phyloP scores from a whole-genome alignment of 495 filamentous ascomycete species.

The Alectoria sarmentosa region DNA sequence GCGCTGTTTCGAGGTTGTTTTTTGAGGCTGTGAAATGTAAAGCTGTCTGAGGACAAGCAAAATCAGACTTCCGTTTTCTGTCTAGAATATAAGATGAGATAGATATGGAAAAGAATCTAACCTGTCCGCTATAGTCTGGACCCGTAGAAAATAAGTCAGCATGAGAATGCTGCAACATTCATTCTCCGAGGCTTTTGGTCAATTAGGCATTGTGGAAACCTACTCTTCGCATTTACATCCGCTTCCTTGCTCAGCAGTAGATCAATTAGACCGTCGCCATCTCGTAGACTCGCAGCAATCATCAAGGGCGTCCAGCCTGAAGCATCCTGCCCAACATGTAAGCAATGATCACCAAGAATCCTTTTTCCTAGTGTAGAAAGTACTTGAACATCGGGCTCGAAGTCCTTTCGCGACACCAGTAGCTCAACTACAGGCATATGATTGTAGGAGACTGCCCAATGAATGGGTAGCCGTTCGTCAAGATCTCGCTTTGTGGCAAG shows the following conservation, averaged over 20 bases:
- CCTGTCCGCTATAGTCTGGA: constrained; percentile 13
- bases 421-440: constrained; percentile 65
- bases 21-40: constrained; percentile 93
- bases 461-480: constrained; percentile 85
- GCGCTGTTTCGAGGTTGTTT: constrained; percentile 70
- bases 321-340: constrained; percentile 52
- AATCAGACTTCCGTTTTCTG: not conserved
- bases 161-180: not conserved
- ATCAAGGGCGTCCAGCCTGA: constrained; percentile 92
- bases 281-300: constrained; percentile 75
- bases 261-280: constrained; percentile 48
- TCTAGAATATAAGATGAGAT: not conserved
- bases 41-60: constrained; percentile 51
- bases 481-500: constrained; percentile 68
- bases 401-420: constrained; percentile 59
- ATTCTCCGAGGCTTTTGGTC: not conserved
- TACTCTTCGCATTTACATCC: constrained; percentile 76
- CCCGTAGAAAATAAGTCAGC: not conserved
- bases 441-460: constrained; percentile 91
- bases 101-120: not conserved
- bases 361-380: not conserved
- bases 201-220: constrained; percentile 10
- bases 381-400: constrained; percentile 84
- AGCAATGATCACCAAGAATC: not conserved
- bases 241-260: constrained; percentile 73